Evolutionary conservation across 2,329 filamentous ascomycete genomes (phyloP), one percentile per base, ranked within the genome.

Genomic region (Phyllosticta citriasiana): DNA sequence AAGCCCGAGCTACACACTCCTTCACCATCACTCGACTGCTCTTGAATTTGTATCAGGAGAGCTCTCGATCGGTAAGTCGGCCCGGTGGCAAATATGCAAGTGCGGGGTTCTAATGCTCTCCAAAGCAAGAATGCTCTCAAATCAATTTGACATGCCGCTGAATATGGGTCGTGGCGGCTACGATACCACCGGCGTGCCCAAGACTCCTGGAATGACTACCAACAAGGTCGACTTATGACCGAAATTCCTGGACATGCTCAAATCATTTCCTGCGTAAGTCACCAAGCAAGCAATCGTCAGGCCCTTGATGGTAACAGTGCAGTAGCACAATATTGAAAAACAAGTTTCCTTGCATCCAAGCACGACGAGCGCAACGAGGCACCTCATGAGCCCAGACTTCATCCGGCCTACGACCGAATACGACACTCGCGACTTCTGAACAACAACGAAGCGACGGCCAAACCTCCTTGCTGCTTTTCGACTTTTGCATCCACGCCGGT

Each of bases 111-210:
- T 47, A 47, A 47, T n/a, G 40, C 14, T 47, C 14, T 47, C 40
- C n/a, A 16, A 47, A 47, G 16, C 40, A 47, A 7, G 35, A 9
- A n/a, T 19, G 19, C 6, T 25, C 22, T 56, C 35, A 40, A 19
- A 60, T 56, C 53, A 55, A 25, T 47, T 52, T 53, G 53, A 56
- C 33, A 35, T 54, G 58, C 53, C 26, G 25, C 40, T 51, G 58
- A 76, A 77, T 72, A 79, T 79, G 77, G 77, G 76, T 61, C 76
- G 77, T 65, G 77, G 77, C 62, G 76, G 76, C 63, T 79, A 79
- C 69, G 77, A 79, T 66, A 79, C 76, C 19, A 79, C 77, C n/a
- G 77, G 77, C 64, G 74, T 76, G 12, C 73, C 75, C 55, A 77
- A 78, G 68, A 76, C 76, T 3, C 73, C 73, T 62, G 75, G 74